These are phyloP conservation scores for Ogataea haglerorum DNA, from an alignment of 805 yeast species.

Conservation along the genomic window DNA sequence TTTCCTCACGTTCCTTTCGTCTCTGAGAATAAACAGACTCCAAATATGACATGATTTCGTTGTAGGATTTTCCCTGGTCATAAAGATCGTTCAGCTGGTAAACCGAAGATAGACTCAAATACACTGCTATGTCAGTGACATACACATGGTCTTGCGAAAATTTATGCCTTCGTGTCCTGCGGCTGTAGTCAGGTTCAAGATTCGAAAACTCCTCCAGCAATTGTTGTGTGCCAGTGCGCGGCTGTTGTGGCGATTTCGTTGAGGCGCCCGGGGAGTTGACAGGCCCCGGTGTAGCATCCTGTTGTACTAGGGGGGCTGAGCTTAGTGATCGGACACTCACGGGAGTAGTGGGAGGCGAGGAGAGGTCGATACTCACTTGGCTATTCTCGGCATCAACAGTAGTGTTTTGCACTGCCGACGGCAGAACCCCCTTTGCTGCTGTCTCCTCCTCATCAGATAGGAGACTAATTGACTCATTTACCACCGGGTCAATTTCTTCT, in stretches of 20 bases:
- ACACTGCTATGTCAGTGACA: conserved; percentile 33
- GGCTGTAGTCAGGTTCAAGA: not conserved
- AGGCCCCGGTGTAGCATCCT: not conserved
- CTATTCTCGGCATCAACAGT: not conserved
- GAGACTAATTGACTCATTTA: not conserved
- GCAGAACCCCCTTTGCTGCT: not conserved
- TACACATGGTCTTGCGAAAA: conserved; percentile 36
- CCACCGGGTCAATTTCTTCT: not conserved
- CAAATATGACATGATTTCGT: conserved; percentile 26
- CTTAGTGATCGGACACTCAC: not conserved
- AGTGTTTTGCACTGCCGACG: not conserved
- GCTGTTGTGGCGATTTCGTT: not conserved
- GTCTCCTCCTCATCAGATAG: conserved; percentile 4
- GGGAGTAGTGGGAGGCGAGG: not conserved
- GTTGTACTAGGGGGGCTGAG: not conserved
- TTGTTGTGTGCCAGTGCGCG: conserved; percentile 6
- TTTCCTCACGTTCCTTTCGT: conserved; percentile 24
- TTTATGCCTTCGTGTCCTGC: conserved; percentile 29
- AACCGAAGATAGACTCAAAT: conserved; percentile 31
- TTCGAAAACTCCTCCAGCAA: not conserved
- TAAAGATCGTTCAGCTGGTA: conserved; percentile 28
- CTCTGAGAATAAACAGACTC: conserved; percentile 24
- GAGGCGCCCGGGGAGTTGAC: not conserved
- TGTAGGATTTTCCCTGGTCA: conserved; percentile 29
- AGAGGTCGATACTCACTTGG: conserved; percentile 1